Percentiles rank a stretch among this genome's conserved stretches.
Conservation (phyloP, 495 filamentous ascomycete genomes). For the Wilcoxina mikolae region DNA sequence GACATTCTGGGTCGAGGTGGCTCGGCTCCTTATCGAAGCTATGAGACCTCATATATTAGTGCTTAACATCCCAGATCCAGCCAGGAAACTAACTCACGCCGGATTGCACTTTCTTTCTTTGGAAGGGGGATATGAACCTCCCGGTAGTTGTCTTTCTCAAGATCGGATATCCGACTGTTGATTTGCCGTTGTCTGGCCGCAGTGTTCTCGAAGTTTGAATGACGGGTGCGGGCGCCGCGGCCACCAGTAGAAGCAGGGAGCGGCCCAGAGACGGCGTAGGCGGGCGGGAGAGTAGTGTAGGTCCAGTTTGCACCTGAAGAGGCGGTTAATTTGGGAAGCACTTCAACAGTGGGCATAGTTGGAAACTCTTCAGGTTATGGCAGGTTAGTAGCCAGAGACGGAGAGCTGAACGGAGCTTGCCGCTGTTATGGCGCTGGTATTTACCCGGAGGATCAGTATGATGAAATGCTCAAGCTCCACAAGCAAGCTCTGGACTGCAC, state of each 20-base stretch:
- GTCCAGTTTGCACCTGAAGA: constrained; percentile 19
- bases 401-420: neutral
- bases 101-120: constrained; percentile 6
- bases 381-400: neutral
- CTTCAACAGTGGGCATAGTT: constrained; percentile 30
- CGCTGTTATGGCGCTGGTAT: neutral
- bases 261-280: constrained; percentile 27
- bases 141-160: constrained; percentile 27
- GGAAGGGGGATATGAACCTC: constrained; percentile 23
- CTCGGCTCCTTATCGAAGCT: neutral
- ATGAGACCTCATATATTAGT: neutral
- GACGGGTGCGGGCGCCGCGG: constrained; percentile 26
- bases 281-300: constrained; percentile 27
- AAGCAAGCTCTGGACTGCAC: too few species aligned
- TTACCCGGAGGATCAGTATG: neutral
- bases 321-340: constrained; percentile 4
- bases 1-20: constrained; percentile 49
- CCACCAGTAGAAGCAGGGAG: constrained; percentile 29
- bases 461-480: neutral
- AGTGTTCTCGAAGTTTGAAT: constrained; percentile 22
- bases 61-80: neutral
- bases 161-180: constrained; percentile 24
- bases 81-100: constrained; percentile 7
- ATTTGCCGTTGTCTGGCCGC: constrained; percentile 24
- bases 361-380: too few species aligned